These are phyloP conservation scores for Maudiozyma turicensis DNA, from an alignment of 805 yeast genomes.

Conservation along the genomic window DNA sequence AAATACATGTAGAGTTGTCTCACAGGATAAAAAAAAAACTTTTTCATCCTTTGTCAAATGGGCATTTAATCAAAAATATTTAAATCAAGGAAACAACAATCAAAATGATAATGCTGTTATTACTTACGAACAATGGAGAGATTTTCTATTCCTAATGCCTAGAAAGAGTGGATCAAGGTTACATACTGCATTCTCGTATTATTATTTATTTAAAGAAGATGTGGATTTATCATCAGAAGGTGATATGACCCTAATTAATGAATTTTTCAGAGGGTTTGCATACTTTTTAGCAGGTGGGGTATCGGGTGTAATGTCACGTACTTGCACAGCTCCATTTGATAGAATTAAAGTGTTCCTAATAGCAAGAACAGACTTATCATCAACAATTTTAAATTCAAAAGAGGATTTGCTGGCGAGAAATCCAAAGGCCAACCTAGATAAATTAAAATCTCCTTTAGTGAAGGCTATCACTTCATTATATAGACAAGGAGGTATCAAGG, in stretches of 20 bases:
- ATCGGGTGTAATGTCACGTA: conserved; percentile 91
- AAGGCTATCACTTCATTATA: conserved; percentile 77
- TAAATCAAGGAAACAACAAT: conserved; percentile 3
- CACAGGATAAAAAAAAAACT: conserved; percentile 3
- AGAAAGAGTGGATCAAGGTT: conserved; percentile 65
- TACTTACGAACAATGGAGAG: conserved; percentile 79
- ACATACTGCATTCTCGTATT: conserved; percentile 70
- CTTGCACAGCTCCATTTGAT: conserved; percentile 96
- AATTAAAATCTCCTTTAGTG: conserved; percentile 61
- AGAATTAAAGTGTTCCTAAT: conserved; percentile 87
- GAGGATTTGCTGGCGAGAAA: conserved; percentile 36
- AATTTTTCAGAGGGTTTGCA: conserved; percentile 74
- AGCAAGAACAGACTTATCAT: conserved; percentile 76
- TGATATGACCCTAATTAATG: conserved; percentile 77
- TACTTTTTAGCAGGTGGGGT: conserved; percentile 91
- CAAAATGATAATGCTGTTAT: conserved; percentile 35
- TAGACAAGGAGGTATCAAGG: conserved; percentile 76
- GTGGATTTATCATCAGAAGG: conserved; percentile 83
- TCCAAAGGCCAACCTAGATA: conserved; percentile 30
- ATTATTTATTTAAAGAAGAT: conserved; percentile 51
- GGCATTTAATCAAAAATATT: conserved; percentile 21
- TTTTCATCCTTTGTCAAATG: conserved; percentile 20
- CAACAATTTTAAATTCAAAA: conserved; percentile 55
- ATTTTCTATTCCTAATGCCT: conserved; percentile 75
- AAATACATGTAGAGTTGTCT: neutral